Base-by-base conservation (phyloP, 371 early-diverging fungal genomes). In the Parasitella parasitica region DNA sequence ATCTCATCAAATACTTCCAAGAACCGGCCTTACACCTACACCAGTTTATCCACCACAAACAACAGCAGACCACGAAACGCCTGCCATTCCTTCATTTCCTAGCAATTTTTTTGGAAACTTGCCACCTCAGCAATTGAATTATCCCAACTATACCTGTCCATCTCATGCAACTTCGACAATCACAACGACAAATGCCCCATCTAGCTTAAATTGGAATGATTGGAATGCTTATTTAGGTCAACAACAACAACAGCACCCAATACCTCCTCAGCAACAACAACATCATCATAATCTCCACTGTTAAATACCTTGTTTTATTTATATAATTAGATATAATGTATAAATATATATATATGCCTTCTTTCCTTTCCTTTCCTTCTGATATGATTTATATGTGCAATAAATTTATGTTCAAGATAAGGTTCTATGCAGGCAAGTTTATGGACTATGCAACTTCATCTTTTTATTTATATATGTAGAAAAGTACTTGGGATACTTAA, bases 151-250 rank as follows among this genome's bases (percentile, higher is more conserved):
- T 41, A 28, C 27, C 22, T 37, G 34, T 35, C 20, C 34, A 24
- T 32, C 41, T 13, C 20, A n/a, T n/a, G 22, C 34, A 35, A 20
- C 41, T 13, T 24, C 32, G 6, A 32, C 46, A 22, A 43, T 50
- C 2, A 15, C 49, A 35, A 49, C 49, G 16, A 49, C 16, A 27
- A 49, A n/a, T 27, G 28, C 16, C n/a, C 59, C 68, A 2, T 59
- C 69, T 18, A 59, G 53, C 38, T 52, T 64, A 7, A 69, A 63
- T 20, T 69, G 69, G 69, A 52, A 16, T 18, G 69, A 69, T 32
- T 69, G 69, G 69, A 60, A 49, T 6, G 48, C 48, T 13, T 69
- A 69, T 49, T 37, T 69, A 26, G 59, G 56, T 18, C 68, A 61
- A 20, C 61, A 54, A 11, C 43, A 43, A 9, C 43, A 43, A 11